Base-by-base conservation (phyloP, 768 basidiomycete genomes). In the Tricholomella constricta region DNA sequence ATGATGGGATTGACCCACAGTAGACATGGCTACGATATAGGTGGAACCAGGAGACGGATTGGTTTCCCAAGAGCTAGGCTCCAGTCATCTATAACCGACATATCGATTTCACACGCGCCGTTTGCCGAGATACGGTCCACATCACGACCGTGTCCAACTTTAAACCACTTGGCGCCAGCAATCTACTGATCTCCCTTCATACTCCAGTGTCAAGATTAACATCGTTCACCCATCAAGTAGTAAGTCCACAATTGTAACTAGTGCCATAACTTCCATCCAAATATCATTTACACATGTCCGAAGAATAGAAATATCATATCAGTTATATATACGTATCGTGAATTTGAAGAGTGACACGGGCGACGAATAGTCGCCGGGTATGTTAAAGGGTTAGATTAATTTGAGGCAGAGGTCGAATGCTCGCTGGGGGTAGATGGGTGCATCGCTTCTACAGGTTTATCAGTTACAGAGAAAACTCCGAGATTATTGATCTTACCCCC, bases 21-120 rank as follows among this genome's bases (percentile, higher is more conserved):
- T 65, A 60, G 83, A 77, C 84, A 86, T 86, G 65, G 68, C 71
- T 62, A 62, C 52, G 45, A 54, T 50, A 44, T 55, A 57, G 54
- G 54, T 54, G 49, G 45, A 45, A 56, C 48, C 45, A 56, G 47
- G 51, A 56, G 61, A 57, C 57, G 52, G 57, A 66, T 61, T 62
- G 71, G 49, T 48, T 57, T 52, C 45, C 48, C 34, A 42, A 46
- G 36, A 41, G 38, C 52, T 59, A 42, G 19, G 32, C 37, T 22
- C 29, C n/a, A 2, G 4, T 27, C 23, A 4, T 25, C 29, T 22
- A 43, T 54, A 36, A 38, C 56, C 45, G 66, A 63, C 49, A 72
- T 69, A 84, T 84, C 81, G 85, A 86, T 88, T 86, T 88, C 85
- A 64, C 86, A 88, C 85, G 84, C 75, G 77, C 76, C 58, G 51